These are phyloP conservation scores for Carpinus viminea DNA, from an alignment of 306 rosid genomes.

Conservation along the genomic window DNA sequence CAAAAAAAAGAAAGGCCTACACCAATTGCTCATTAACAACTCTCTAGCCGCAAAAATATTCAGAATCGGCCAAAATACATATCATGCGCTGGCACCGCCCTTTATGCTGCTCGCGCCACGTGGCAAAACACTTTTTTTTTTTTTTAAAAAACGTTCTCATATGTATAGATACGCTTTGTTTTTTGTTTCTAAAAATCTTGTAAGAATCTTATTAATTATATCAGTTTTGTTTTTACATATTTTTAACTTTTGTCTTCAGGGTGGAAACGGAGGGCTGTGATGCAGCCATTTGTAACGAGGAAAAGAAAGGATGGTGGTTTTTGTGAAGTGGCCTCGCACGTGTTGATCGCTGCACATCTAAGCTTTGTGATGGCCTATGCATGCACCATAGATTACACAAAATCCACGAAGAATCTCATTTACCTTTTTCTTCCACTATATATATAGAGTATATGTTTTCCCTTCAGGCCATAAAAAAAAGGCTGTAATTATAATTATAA, in stretches of 20 bases:
- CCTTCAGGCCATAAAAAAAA: background rate
- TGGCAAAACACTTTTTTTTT: too few relatives aligned
- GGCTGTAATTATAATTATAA: too few relatives aligned
- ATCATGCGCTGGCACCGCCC: background rate
- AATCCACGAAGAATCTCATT: background rate
- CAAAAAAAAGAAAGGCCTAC: background rate
- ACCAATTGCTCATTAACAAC: constrained; percentile 31
- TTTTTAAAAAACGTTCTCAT: too few relatives aligned
- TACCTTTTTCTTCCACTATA: constrained; percentile 13
- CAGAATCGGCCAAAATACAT: background rate
- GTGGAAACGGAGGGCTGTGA: constrained; percentile 26
- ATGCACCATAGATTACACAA: constrained; percentile 36
- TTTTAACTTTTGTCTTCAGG: background rate
- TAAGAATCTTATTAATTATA: background rate
- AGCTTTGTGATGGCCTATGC: constrained; percentile 47
- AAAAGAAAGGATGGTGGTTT: constrained; percentile 29
- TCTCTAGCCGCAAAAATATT: constrained; percentile 10
- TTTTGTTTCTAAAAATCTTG: background rate
- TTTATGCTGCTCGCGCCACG: too few relatives aligned
- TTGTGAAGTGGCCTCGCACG: constrained; percentile 33
- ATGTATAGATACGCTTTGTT: background rate
- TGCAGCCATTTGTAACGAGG: constrained; percentile 17
- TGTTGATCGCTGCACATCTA: constrained; percentile 26
- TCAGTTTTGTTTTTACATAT: background rate
- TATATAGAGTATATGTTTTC: constrained; percentile 30